Conservation (phyloP, 331 rosid genomes). For the Acacia pycnantha region DNA sequence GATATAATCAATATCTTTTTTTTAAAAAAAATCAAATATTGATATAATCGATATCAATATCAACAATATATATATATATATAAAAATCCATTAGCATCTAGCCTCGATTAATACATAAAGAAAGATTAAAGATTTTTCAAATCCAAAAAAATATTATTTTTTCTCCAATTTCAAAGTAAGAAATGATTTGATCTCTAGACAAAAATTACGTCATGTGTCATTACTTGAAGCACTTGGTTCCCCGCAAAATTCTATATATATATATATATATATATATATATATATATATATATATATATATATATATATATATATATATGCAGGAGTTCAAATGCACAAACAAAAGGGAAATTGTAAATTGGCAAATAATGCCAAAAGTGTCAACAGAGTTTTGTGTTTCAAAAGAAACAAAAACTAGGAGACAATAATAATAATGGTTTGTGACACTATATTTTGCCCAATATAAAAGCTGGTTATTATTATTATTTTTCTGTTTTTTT, state of each 20-base stretch:
- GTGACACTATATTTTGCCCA: background rate
- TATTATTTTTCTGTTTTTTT: background rate
- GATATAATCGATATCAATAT: background rate
- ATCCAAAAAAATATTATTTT: background rate
- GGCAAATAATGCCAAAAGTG: background rate
- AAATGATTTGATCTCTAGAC: background rate
- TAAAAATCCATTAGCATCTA: background rate
- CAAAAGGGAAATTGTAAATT: background rate
- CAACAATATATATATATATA: no score
- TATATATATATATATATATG: background rate
- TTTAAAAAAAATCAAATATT: no score
- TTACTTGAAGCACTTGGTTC: background rate
- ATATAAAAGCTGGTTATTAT: background rate
- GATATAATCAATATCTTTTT: background rate
- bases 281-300: no score
- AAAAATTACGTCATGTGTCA: background rate
- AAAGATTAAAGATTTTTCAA: background rate
- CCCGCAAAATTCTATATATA: background rate
- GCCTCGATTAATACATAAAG: background rate
- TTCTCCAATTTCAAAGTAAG: background rate
- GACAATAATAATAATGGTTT: conserved; percentile 7
- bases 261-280: no score
- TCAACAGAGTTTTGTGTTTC: background rate
- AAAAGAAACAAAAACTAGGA: conserved; percentile 18
- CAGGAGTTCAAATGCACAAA: background rate